Evolutionary conservation across 768 basidiomycete genomes (phyloP).

Genomic region (Kwoniella sp.): DNA sequence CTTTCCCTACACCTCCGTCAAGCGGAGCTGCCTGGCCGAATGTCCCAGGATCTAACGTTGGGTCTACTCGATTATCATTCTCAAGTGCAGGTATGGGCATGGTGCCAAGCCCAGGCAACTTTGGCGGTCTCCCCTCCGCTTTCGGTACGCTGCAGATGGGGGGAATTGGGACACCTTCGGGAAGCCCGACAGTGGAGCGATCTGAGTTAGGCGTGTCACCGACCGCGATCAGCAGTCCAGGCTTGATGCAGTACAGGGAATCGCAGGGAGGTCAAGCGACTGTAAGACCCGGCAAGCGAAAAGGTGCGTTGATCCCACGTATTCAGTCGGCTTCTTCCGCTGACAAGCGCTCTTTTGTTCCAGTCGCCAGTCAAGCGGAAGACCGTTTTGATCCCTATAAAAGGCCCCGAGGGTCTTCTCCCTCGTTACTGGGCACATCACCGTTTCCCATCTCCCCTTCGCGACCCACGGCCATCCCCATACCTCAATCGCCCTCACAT

Average conservation of each 20-base stretch:
- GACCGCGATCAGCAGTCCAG: slow-evolving; percentile 29
- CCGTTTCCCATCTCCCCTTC: slow-evolving; percentile 30
- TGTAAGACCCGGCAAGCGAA: slow-evolving; percentile 41
- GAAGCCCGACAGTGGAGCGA: slow-evolving; percentile 40
- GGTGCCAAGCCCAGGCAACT: slow-evolving; percentile 33
- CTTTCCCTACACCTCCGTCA: slow-evolving; percentile 27
- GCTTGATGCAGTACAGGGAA: slow-evolving; percentile 40
- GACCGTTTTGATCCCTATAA: slow-evolving; percentile 47
- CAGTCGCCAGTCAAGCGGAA: slow-evolving; percentile 27
- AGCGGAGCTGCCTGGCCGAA: slow-evolving; percentile 12
- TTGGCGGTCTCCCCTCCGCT: slow-evolving; percentile 34
- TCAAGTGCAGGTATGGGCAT: slow-evolving; percentile 21
- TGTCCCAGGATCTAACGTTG: neutral
- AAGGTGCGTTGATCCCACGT: slow-evolving; percentile 24
- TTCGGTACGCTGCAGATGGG: slow-evolving; percentile 42
- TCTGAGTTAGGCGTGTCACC: slow-evolving; percentile 39
- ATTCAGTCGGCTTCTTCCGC: neutral
- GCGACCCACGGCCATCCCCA: slow-evolving; percentile 24
- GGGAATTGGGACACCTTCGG: slow-evolving; percentile 29
- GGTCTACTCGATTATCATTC: slow-evolving; percentile 26
- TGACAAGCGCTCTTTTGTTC: neutral
- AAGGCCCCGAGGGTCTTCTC: slow-evolving; percentile 38
- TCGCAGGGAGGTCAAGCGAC: slow-evolving; percentile 31
- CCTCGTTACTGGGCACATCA: slow-evolving; percentile 9
- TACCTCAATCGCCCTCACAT: slow-evolving; percentile 36